These are phyloP conservation scores for Lachancea quebecensis DNA, from an alignment of 805 yeast genomes.

Conservation along the genomic window DNA sequence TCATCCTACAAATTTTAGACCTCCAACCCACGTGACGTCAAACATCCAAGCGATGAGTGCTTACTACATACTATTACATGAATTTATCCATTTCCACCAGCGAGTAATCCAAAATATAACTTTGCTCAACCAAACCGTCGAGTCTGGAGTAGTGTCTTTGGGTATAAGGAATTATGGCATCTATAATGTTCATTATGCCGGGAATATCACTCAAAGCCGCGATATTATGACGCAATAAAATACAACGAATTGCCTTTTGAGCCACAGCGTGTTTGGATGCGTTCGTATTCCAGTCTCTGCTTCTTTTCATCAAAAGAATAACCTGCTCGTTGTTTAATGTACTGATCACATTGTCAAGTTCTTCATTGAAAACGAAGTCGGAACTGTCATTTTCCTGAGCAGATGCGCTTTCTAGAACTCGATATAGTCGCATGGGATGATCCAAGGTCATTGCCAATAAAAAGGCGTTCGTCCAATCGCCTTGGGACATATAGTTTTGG, in stretches of 20 bases:
- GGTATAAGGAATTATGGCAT: constrained; percentile 78
- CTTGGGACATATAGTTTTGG: constrained; percentile 59
- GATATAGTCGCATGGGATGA: constrained; percentile 83
- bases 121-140: constrained; percentile 77
- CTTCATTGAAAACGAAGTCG: constrained; percentile 36
- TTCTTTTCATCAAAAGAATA: constrained; percentile 54
- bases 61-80: constrained; percentile 11
- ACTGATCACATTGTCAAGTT: constrained; percentile 59
- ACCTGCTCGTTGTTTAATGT: constrained; percentile 55
- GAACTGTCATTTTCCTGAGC: constrained; percentile 31
- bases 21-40: not conserved
- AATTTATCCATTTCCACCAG: constrained; percentile 64
- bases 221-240: constrained; percentile 49
- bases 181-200: constrained; percentile 61
- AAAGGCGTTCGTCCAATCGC: constrained; percentile 87
- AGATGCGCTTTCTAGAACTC: constrained; percentile 53
- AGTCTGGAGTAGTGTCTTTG: constrained; percentile 76
- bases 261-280: constrained; percentile 73
- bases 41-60: not conserved
- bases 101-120: constrained; percentile 78
- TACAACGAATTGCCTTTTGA: constrained; percentile 64
- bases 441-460: constrained; percentile 76
- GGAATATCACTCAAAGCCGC: constrained; percentile 55
- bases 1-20: no score
- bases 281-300: constrained; percentile 94